Base-by-base conservation (phyloP, 768 basidiomycete species). In the Amanita fuliginea region DNA sequence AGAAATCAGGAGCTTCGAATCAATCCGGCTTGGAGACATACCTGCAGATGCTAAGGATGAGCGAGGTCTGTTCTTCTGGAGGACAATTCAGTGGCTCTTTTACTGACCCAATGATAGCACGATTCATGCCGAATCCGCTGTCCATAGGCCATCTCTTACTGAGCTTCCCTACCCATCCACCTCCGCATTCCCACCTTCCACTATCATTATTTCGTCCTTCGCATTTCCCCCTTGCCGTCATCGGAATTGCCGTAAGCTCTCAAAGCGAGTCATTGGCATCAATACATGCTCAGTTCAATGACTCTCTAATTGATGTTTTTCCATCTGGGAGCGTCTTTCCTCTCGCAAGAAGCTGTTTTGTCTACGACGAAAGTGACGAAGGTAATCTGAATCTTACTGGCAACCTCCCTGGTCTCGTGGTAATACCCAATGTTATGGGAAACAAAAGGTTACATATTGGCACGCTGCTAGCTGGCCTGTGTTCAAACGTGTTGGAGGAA, bases 361-460 rank as follows among this genome's bases (percentile, higher is more conserved):
- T 86, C 6, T 96, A 94, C 55, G 90, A 93, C 62, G 79, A 86
- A 61, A 76, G 76, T 30, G 81, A 78, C 33, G 71, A 68, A 26
- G 70, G 70, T 21, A 76, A 77, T 53, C 64, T 78, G 26, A 77
- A 80, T 52, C 67, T 78, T 30, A 73, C 74, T 6, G 77, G 79
- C 46, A 71, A 67, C 46, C 67, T 78, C 11, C 71, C 77, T 22
- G 83, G 84, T 14, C 62, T 93, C 33, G 77, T 87, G 16, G 72
- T 89, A 22, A 86, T 96, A 43, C 93, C 92, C 3, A 79, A 75
- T 54, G 76, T 81, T 56, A 88, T 92, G 79, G 86, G 86, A 5
- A 91, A 94, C 58, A 88, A 91, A 62, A 85, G 80, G 56, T 64
- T 90, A 26, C 93, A 94, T 61, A 74, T 98, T 47, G 88, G 89